Conservation (phyloP, 1,139 yeast genomes). For the Zygosaccharomyces sapae region DNA sequence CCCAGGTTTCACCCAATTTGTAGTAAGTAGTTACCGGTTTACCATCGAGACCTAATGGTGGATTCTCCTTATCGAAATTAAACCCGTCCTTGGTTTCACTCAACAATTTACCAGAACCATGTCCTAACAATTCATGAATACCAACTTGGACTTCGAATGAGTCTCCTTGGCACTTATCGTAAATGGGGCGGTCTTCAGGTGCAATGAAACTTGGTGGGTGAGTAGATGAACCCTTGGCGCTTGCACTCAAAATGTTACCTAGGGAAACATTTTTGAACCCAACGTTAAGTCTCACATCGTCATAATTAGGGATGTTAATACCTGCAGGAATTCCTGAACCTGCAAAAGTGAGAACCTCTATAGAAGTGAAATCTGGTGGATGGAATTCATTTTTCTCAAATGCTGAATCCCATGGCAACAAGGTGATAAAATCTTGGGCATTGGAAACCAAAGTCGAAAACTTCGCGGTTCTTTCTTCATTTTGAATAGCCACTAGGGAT, state of each 20-base stretch:
- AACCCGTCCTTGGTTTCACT: constrained; percentile 64
- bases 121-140: constrained; percentile 87
- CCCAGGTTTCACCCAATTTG: constrained; percentile 84
- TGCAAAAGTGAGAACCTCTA: constrained; percentile 85
- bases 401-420: constrained; percentile 71
- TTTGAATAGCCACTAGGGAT: constrained; percentile 88
- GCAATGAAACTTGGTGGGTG: constrained; percentile 67
- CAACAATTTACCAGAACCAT: constrained; percentile 81
- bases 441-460: constrained; percentile 63
- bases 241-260: constrained; percentile 78
- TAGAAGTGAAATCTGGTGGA: constrained; percentile 87
- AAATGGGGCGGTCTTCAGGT: constrained; percentile 50
- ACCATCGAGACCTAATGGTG: constrained; percentile 55
- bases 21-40: constrained; percentile 64
- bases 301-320: constrained; percentile 87
- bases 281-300: constrained; percentile 72
- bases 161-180: constrained; percentile 69
- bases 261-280: constrained; percentile 88
- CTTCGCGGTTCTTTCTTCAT: constrained; percentile 78
- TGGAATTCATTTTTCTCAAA: constrained; percentile 82
- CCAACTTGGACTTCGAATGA: constrained; percentile 93
- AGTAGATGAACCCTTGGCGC: constrained; percentile 49
- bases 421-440: constrained; percentile 62
- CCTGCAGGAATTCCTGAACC: constrained; percentile 92
- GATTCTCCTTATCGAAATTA: constrained; percentile 62